phyloP scores from a whole-genome alignment of 1,284 basidiomycete genomes.

The Tylopilus sp. region DNA sequence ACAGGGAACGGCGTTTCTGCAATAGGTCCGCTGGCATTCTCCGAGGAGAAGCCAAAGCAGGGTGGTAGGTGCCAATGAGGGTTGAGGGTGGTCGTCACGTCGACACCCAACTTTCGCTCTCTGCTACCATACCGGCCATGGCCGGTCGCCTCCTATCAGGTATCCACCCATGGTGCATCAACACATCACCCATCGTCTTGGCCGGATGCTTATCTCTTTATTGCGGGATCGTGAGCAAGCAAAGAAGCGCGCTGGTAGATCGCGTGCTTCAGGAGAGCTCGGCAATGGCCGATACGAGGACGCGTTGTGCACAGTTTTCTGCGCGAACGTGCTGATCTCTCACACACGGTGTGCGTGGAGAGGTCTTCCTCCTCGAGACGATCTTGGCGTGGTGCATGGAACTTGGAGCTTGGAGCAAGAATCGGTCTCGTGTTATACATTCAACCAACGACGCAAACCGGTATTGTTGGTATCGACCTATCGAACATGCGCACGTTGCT shows the following conservation, averaged over 20 bases:
- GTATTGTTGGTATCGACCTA: background rate
- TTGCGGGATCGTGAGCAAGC: background rate
- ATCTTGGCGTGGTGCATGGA: background rate
- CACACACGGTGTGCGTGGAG: too few relatives aligned
- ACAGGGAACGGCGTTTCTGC: slow-evolving; percentile 56
- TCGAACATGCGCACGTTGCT: background rate
- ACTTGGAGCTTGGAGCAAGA: too few relatives aligned
- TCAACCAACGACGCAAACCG: background rate
- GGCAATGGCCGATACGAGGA: background rate
- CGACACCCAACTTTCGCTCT: too few relatives aligned
- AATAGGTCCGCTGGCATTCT: slow-evolving; percentile 55
- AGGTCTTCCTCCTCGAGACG: background rate
- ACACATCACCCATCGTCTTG: background rate
- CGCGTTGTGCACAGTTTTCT: too few relatives aligned
- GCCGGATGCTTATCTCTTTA: background rate
- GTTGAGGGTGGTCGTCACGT: too few relatives aligned
- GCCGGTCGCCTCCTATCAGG: background rate
- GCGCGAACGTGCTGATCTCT: too few relatives aligned
- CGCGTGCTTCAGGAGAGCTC: background rate
- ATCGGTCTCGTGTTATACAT: too few relatives aligned
- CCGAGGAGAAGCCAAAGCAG: slow-evolving; percentile 54
- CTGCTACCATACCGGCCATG: background rate
- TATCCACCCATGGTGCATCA: background rate
- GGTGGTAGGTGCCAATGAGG: too few relatives aligned
- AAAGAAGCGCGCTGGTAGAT: background rate